Evolutionary conservation across 1,284 basidiomycete species (phyloP), one percentile per base, ranked within the genome.

Genomic region (Ganoderma resinaceum): DNA sequence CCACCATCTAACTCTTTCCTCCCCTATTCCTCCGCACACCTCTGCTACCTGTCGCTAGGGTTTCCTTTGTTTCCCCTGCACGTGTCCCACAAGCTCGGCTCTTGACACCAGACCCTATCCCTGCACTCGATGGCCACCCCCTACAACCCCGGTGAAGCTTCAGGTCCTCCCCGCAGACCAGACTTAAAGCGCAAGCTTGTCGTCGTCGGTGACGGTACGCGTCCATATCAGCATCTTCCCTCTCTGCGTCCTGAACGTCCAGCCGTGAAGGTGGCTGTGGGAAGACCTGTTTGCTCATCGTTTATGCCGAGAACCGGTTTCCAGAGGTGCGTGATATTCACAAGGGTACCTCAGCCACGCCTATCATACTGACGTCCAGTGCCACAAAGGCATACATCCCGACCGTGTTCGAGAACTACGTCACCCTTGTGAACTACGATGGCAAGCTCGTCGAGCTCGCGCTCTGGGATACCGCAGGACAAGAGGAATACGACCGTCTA

Each of bases 331-430:
- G 33, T 26, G 5, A 26, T 31, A 38, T 31, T 6, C 26, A 11
- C 5, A n/a, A 9, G 7, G 16, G 18, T 20, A 16, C 35, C 18
- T 20, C 14, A 16, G 26, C 18, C 31, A 29, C 52, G 7, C 52
- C 26, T 55, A 26, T n/a, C 9, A 7, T 55, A 61, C 49, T 62
- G 26, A 53, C 38, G 57, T 62, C 52, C 55, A 60, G 11, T 16
- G 26, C 59, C 40, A 46, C 59, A 38, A 81, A 98, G 96, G 91
- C 95, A 67, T 99, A 99, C 82, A 94, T 99, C 71, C 97, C 97
- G 31, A 99, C 97, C 26, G 97, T 99, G 9, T 99, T 99, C 79
- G 97, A 99, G 82, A 98, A 97, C 87, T 94, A 96, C 77, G 94
- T 98, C 67, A 97, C 97, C 12, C 90, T 94, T 75, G 92, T 98